Conservation (phyloP, 352 stramenopile genomes). For the Ophiocytium majus region DNA sequence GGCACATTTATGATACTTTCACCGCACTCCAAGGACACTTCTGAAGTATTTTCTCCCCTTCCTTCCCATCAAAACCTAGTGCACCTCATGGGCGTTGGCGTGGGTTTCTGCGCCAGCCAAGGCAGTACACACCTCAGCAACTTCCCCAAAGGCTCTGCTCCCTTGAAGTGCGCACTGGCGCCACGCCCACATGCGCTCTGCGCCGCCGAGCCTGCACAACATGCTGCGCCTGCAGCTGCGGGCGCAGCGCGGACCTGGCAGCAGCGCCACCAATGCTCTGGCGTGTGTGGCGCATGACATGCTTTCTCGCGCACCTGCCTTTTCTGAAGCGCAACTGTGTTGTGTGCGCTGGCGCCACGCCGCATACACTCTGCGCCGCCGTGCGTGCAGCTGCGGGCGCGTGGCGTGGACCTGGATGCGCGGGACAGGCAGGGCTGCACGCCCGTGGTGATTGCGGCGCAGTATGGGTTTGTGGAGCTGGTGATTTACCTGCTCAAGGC, state of each 20-base stretch:
- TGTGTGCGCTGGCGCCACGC: conserved; percentile 2
- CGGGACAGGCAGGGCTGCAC: conserved; percentile 71
- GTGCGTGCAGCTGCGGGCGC: conserved; percentile 62
- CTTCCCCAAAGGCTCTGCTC: no score
- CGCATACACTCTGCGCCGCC: no score
- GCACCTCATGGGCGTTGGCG: no score
- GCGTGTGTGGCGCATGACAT: background rate
- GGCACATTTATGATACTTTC: no score
- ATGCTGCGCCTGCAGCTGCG: conserved; percentile 1
- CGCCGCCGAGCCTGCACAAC: no score
- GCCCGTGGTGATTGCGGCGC: conserved; percentile 73
- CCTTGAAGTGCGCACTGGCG: no score
- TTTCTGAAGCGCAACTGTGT: background rate
- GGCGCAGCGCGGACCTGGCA: background rate
- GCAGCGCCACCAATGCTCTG: background rate
- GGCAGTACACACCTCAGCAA: no score
- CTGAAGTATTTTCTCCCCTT: no score
- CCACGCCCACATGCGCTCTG: no score
- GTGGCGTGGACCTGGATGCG: conserved; percentile 63
- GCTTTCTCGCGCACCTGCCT: background rate
- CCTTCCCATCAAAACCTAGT: no score
- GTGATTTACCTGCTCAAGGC: conserved; percentile 70
- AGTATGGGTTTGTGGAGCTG: conserved; percentile 74
- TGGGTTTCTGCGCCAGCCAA: no score
- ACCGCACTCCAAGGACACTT: no score